Evolutionary conservation across 2,329 filamentous ascomycete genomes (phyloP), one percentile per base, ranked within the genome.

Genomic region (Cladophialophora immunda): DNA sequence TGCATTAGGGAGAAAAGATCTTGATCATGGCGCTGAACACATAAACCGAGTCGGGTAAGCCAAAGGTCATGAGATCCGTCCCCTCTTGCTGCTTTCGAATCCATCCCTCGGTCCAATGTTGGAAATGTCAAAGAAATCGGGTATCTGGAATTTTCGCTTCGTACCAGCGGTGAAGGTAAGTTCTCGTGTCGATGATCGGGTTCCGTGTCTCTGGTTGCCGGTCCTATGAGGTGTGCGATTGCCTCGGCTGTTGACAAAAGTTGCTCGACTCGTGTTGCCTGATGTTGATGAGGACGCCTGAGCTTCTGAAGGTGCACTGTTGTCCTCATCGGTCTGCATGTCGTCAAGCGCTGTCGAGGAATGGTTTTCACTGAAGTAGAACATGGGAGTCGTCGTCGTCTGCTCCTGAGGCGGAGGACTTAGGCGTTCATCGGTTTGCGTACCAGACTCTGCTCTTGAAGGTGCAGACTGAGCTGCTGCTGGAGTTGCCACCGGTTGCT

Each of bases 41-140:
- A 54, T 13, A 66, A 54, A 56, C 38, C 34, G n/a, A 22, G 52
- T 17, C 34, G 52, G n/a, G n/a, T 3, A 25, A 13, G 25, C 19
- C 27, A n/a, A 29, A 36, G 53, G 17, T 71, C 64, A 70, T 71
- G 76, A 77, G 69, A 82, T 80, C 58, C 82, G 80, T 45, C 82
- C 79, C 57, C 81, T 78, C 75, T 84, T 84, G 55, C 59, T 70
- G 57, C 66, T 62, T 30, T 78, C 75, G 67, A 77, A 77, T 45
- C 76, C 75, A 70, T 84, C 82, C 65, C 77, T 76, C 13, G 69
- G 62, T 19, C 79, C 78, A 58, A 83, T 70, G 55, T 78, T 81
- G 1, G 81, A 82, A 22, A 84, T 71, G 68, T 84, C 82, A 67
- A 84, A 84, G 70, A 84, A 84, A 54, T 84, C 82, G 2, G 78